A percentile compares a stretch with the other conserved stretches of the same genome.
phyloP scores from a whole-genome alignment of 306 rosid genomes.

The Dryas drummondii region DNA sequence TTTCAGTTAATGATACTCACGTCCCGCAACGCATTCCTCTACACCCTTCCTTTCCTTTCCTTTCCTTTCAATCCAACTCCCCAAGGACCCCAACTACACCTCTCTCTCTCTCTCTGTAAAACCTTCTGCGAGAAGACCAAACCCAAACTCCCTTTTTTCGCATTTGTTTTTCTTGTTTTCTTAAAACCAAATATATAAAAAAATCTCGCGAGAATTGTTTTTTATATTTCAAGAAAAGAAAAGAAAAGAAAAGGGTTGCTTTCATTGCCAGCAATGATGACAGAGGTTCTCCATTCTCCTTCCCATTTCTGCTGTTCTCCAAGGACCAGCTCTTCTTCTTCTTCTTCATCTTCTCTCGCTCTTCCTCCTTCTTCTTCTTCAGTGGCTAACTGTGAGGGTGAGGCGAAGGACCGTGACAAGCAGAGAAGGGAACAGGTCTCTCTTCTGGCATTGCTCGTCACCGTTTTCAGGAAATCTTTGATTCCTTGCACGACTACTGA shows the following conservation, averaged over 20 bases:
- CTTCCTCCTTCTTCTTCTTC: constrained; percentile 12
- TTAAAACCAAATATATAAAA: constrained; percentile 6
- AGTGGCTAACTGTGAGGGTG: constrained; percentile 32
- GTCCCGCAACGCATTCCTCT: constrained; percentile 35
- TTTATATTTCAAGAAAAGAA: constrained; percentile 26
- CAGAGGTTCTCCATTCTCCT: constrained; percentile 65
- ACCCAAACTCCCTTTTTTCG: constrained; percentile 8
- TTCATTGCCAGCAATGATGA: constrained; percentile 88
- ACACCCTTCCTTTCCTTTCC: constrained; percentile 28
- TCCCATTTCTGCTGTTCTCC: constrained; percentile 50
- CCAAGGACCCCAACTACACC: neutral
- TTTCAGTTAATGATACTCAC: constrained; percentile 57
- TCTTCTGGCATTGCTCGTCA: constrained; percentile 48
- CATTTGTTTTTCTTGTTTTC: constrained; percentile 7
- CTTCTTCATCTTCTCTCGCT: constrained; percentile 31
- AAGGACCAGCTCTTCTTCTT: constrained; percentile 38
- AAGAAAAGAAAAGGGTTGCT: constrained; percentile 33
- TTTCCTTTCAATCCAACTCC: constrained; percentile 38
- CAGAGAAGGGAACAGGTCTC: constrained; percentile 49
- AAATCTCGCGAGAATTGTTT: constrained; percentile 19
- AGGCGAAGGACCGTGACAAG: constrained; percentile 22
- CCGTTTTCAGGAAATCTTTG: constrained; percentile 65
- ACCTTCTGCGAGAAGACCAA: neutral
- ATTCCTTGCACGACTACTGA: constrained; percentile 48
- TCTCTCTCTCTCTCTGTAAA: constrained; percentile 4